phyloP scores from a whole-genome alignment of 2,329 filamentous ascomycete species.

The Aspergillus brasiliensis region DNA sequence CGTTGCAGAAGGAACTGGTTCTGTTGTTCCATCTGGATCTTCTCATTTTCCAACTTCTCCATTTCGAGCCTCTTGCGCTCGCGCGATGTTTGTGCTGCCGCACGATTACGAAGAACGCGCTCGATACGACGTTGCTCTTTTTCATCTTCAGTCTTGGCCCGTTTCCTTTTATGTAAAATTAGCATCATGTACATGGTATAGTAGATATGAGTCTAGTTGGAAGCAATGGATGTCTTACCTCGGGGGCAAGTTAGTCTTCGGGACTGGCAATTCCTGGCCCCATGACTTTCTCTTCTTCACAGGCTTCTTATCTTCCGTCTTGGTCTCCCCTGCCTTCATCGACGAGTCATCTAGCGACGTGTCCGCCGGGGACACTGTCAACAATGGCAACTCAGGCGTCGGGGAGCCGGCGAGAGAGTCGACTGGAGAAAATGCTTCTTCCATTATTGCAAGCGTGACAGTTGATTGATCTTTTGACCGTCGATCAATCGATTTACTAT shows the following conservation, averaged over 20 bases:
- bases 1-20: constrained; percentile 70
- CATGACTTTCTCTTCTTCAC: constrained; percentile 97
- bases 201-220: background rate
- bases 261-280: constrained; percentile 94
- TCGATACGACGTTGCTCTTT: constrained; percentile 98
- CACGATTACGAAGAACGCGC: constrained; percentile 92
- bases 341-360: constrained; percentile 39
- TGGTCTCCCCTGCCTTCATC: constrained; percentile 25
- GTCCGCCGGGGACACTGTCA: constrained; percentile 46
- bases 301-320: constrained; percentile 66
- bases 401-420: constrained; percentile 37
- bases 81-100: constrained; percentile 92
- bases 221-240: constrained; percentile 61
- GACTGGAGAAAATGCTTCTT: constrained; percentile 35
- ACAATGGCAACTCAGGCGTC: constrained; percentile 35
- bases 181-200: constrained; percentile 8
- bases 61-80: constrained; percentile 90
- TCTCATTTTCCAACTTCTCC: constrained; percentile 73
- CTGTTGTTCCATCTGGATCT: constrained; percentile 66
- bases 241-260: constrained; percentile 93
- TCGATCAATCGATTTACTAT: constrained; percentile 9
- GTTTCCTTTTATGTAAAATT: constrained; percentile 67
- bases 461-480: constrained; percentile 3
- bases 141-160: constrained; percentile 97
- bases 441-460: constrained; percentile 28